Evolutionary conservation across 257 asterid species (phyloP).

Genomic region (Fraxinus americana): DNA sequence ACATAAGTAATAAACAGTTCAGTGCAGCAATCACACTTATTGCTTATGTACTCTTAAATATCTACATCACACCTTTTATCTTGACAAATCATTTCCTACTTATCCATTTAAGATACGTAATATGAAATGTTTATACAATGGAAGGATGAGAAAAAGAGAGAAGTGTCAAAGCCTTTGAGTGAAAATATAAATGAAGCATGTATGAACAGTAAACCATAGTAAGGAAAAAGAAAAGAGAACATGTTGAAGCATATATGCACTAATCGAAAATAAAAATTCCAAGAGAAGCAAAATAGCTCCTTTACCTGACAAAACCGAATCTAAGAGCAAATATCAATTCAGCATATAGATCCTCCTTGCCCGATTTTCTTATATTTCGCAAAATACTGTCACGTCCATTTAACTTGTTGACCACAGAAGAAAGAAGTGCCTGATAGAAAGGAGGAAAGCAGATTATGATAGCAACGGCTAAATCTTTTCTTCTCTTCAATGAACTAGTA

Average conservation of each 20-base stretch:
- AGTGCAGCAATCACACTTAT: conserved; percentile 20
- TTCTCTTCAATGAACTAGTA: conserved; percentile 15
- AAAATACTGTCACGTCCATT: conserved; percentile 61
- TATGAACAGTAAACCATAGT: neutral
- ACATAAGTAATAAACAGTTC: conserved; percentile 3
- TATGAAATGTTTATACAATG: neutral
- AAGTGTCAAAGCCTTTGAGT: conserved; percentile 3
- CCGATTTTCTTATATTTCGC: conserved; percentile 72
- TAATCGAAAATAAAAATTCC: conserved; percentile 17
- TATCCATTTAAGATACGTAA: conserved; percentile 10
- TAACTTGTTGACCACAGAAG: conserved; percentile 53
- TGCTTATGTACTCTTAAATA: conserved; percentile 3
- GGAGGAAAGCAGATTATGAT: conserved; percentile 19
- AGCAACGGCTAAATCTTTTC: conserved; percentile 3
- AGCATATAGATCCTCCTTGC: conserved; percentile 77
- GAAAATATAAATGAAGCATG: conserved; percentile 14
- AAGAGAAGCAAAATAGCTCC: conserved; percentile 17
- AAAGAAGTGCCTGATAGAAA: conserved; percentile 62
- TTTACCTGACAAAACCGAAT: conserved; percentile 78
- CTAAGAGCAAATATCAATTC: conserved; percentile 74
- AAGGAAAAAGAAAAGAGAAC: neutral
- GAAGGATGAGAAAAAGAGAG: neutral
- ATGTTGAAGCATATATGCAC: conserved; percentile 10
- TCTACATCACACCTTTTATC: conserved; percentile 12
- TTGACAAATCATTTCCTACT: conserved; percentile 5